Percentiles rank a stretch among this genome's conserved stretches.
These are phyloP conservation scores for Brachypodium distachyon DNA, from an alignment of 202 grass and related monocot species.

Conservation along the genomic window DNA sequence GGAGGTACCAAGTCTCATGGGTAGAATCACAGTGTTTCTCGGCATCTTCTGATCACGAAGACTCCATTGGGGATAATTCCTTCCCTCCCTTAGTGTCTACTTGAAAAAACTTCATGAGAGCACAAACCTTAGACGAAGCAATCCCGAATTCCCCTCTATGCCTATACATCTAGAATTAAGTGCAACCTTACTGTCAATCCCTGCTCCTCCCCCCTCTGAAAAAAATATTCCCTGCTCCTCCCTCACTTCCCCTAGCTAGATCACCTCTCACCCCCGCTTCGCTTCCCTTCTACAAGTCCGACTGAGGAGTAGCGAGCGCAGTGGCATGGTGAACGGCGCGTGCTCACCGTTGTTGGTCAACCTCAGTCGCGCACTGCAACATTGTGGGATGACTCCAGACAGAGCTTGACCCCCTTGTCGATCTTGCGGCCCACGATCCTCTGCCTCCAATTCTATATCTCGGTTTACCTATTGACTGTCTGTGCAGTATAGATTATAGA, in stretches of 20 bases:
- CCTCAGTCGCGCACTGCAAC: not conserved
- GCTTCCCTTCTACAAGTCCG: not conserved
- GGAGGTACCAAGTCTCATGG: not conserved
- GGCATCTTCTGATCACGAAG: not conserved
- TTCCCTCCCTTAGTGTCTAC: not conserved
- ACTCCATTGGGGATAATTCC: not conserved
- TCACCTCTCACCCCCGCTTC: not conserved
- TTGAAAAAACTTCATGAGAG: not conserved
- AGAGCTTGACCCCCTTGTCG: not conserved
- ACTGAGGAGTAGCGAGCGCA: not conserved
- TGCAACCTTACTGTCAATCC: not conserved
- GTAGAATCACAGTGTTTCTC: not conserved
- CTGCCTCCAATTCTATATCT: too few species aligned
- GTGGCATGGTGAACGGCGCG: not conserved
- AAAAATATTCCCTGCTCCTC: too few species aligned
- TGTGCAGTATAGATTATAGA: not conserved
- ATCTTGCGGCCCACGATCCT: too few species aligned
- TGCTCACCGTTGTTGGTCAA: not conserved
- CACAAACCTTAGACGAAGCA: too few species aligned
- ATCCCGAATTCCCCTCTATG: too few species aligned
- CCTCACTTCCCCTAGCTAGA: not conserved
- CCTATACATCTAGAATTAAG: not conserved
- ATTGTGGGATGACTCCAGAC: not conserved
- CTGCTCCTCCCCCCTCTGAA: too few species aligned
- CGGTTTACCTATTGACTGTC: not conserved